Evolutionary conservation across 371 early-diverging fungal genomes (phyloP), one percentile per base, ranked within the genome.

Genomic region (Mucor lusitanicus): DNA sequence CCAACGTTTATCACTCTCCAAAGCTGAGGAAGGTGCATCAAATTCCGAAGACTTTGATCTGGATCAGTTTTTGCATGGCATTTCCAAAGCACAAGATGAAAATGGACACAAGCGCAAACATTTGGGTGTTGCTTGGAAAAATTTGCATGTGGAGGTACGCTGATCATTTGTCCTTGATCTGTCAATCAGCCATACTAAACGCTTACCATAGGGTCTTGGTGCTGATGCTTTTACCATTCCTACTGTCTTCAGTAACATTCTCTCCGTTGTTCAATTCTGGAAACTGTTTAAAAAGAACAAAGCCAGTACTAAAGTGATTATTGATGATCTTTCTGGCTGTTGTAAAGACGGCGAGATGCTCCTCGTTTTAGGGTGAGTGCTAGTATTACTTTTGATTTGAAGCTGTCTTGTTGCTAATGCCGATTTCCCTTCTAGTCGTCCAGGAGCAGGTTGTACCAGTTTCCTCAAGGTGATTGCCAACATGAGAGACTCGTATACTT

Each of bases 331-430:
- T 57, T 81, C 84, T 17, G 92, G 92, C 8, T 87, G 81, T 48
- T 85, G 86, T 30, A 75, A 76, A 28, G 87, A 86, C 13, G 92
- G 92, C 17, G 91, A 92, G 70, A 90, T 92, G 91, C 72, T 92
- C 44, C 70, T 92, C 7, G 90, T 90, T 1, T 81, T 92, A 7
- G 92, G 30, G 30, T 30, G 6, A 30, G 2, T n/a, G n/a, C n/a
- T n/a, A n/a, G 30, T 33, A 33, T 33, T 7, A 30, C 6, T 2
- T 6, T 30, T 30, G 30, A 30, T 30, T 6, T n/a, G 6, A 30
- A 30, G 6, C 6, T 30, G 30, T 30, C 30, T 30, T 30, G 30
- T 30, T 30, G 6, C 30, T 30, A 30, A 30, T 6, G 6, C 6
- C 6, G 30, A 30, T 30, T 30, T n/a, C n/a, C n/a, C 30, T 30